phyloP scores from a whole-genome alignment of 208 protist genomes.

The Trypanosoma rangeli region DNA sequence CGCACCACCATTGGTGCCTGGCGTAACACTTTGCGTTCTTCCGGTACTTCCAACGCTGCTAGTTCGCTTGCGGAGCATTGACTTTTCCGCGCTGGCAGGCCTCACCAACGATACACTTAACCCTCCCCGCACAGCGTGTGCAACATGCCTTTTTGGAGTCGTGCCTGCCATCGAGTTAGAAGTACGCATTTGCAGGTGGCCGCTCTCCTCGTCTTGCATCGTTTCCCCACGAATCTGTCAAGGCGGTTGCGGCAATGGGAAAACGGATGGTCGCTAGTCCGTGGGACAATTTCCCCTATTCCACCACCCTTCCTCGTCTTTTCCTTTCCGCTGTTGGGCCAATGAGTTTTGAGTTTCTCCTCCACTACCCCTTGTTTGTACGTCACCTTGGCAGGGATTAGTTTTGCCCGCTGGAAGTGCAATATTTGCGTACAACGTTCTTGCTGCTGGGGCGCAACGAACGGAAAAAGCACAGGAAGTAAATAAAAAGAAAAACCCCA shows the following conservation, averaged over 20 bases:
- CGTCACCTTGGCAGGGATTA: too few species aligned
- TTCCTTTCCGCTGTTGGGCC: too few species aligned
- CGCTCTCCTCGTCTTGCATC: neutral
- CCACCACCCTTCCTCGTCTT: too few species aligned
- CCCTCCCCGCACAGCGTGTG: neutral
- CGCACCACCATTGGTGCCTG: neutral
- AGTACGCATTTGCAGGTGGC: neutral
- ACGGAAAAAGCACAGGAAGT: neutral
- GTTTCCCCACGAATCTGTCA: neutral
- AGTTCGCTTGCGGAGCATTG: conserved; percentile 3
- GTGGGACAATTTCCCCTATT: too few species aligned
- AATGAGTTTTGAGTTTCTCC: too few species aligned
- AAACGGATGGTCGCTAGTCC: too few species aligned
- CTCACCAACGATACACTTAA: neutral
- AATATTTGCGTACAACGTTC: neutral
- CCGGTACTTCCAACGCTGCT: neutral
- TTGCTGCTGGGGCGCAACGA: neutral
- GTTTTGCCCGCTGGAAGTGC: neutral
- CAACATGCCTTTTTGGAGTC: neutral
- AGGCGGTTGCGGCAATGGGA: neutral
- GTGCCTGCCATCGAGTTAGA: neutral
- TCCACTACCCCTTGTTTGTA: too few species aligned
- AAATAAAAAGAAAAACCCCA: neutral
- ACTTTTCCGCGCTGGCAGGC: conserved; percentile 1
- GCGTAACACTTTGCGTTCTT: neutral